Conservation (phyloP, 2,329 filamentous ascomycete species). For the Colletotrichum agaves region DNA sequence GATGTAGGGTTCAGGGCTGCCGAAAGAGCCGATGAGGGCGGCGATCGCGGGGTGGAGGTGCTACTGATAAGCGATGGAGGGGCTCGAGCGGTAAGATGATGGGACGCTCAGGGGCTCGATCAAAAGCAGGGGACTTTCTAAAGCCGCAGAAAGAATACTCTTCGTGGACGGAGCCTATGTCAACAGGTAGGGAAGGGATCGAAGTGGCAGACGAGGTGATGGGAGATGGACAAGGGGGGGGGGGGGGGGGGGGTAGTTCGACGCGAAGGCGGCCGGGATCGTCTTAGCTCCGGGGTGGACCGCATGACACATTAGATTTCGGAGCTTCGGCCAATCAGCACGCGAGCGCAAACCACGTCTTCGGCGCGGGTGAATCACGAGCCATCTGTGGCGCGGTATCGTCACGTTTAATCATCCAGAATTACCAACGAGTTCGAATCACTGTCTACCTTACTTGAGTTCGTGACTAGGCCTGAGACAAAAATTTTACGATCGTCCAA, state of each 20-base stretch:
- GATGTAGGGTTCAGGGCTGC: constrained; percentile 34
- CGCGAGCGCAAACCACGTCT: constrained; percentile 34
- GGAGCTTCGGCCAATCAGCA: constrained; percentile 31
- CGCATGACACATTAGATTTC: constrained; percentile 29
- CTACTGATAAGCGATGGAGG: constrained; percentile 2
- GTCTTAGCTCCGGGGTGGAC: constrained; percentile 27
- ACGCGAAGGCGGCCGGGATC: constrained; percentile 18
- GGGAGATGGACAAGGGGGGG: neutral
- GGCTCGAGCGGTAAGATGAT: neutral
- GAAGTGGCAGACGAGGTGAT: neutral
- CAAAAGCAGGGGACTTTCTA: neutral
- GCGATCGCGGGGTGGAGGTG: constrained; percentile 26
- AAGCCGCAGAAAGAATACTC: accelerated
- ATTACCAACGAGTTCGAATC: neutral
- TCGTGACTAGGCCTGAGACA: no score
- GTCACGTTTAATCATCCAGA: constrained; percentile 1
- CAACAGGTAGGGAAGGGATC: neutral
- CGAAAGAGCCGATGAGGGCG: constrained; percentile 30
- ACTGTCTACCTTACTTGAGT: no score
- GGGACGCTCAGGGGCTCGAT: neutral
- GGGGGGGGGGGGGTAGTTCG: constrained; percentile 10
- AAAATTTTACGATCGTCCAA: no score
- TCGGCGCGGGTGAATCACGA: constrained; percentile 16
- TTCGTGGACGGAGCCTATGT: accelerated
- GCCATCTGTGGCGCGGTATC: neutral